phyloP scores from a whole-genome alignment of 352 stramenopile genomes.

The Pythium pectinolyticum region DNA sequence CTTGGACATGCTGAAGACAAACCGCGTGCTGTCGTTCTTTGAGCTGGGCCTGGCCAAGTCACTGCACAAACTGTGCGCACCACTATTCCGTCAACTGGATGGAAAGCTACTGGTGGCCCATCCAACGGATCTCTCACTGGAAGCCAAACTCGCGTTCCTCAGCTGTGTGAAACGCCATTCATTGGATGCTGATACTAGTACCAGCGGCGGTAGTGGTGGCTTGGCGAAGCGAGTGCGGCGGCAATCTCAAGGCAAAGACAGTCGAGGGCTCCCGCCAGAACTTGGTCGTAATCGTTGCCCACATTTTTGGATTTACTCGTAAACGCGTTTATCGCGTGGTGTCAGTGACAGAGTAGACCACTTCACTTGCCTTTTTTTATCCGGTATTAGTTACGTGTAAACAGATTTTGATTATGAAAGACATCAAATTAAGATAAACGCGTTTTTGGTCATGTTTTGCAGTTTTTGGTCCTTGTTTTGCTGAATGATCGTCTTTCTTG shows the following conservation, averaged over 20 bases:
- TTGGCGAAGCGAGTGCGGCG: conserved; percentile 5
- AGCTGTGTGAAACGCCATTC: conserved; percentile 13
- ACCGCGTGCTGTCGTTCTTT: conserved; percentile 16
- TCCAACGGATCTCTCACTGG: not conserved
- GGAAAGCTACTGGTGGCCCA: not conserved
- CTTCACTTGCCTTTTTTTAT: too few species aligned
- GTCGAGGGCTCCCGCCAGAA: too few species aligned
- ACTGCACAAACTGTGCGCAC: conserved; percentile 1
- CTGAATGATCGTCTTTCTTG: too few species aligned
- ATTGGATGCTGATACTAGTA: too few species aligned
- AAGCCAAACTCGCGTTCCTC: conserved; percentile 8
- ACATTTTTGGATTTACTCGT: not conserved
- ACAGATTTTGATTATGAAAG: not conserved
- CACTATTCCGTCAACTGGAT: conserved; percentile 3
- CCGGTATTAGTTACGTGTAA: not conserved
- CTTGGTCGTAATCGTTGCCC: not conserved
- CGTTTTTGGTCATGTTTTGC: too few species aligned
- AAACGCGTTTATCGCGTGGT: not conserved
- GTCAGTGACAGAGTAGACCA: too few species aligned
- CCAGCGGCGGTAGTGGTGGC: too few species aligned
- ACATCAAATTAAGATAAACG: too few species aligned
- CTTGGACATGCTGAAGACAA: conserved; percentile 7
- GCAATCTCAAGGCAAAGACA: not conserved
- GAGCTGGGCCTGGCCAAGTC: conserved; percentile 11
- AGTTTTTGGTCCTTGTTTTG: too few species aligned